phyloP scores from a whole-genome alignment of 2,329 filamentous ascomycete genomes.

The Aaosphaeria arxii region DNA sequence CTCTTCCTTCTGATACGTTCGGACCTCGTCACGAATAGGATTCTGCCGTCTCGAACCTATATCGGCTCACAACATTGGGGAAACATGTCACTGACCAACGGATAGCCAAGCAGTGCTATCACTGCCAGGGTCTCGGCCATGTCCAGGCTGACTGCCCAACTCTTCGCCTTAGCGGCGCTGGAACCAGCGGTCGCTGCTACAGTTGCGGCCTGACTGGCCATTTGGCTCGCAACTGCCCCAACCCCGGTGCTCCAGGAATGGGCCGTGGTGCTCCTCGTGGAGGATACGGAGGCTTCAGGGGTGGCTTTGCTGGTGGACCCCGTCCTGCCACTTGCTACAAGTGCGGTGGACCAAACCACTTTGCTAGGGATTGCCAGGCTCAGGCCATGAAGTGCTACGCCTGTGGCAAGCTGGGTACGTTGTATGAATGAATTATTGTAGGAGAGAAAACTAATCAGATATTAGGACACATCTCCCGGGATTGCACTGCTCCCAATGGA shows the following conservation, averaged over 20 bases:
- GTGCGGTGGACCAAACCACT: slow-evolving; percentile 88
- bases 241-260: slow-evolving; percentile 61
- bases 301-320: slow-evolving; percentile 70
- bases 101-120: slow-evolving; percentile 96
- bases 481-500: slow-evolving; percentile 96
- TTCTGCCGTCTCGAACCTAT: too few relatives aligned
- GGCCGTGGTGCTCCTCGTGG: slow-evolving; percentile 55
- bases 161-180: slow-evolving; percentile 79
- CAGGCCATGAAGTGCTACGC: slow-evolving; percentile 99
- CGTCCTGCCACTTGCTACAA: slow-evolving; percentile 67
- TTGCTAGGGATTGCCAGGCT: slow-evolving; percentile 95
- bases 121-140: slow-evolving; percentile 97
- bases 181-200: slow-evolving; percentile 87
- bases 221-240: slow-evolving; percentile 85
- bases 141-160: slow-evolving; percentile 99
- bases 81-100: not conserved
- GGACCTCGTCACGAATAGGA: too few relatives aligned
- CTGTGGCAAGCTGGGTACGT: slow-evolving; percentile 72
- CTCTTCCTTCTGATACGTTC: not conserved
- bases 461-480: slow-evolving; percentile 79
- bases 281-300: slow-evolving; percentile 68
- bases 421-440: not conserved
- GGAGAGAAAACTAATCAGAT: slow-evolving; percentile 4
- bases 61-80: too few relatives aligned
- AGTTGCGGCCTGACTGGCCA: slow-evolving; percentile 93